These are phyloP conservation scores for Neonectria magnoliae DNA, from an alignment of 2,329 filamentous ascomycete genomes.

Conservation along the genomic window DNA sequence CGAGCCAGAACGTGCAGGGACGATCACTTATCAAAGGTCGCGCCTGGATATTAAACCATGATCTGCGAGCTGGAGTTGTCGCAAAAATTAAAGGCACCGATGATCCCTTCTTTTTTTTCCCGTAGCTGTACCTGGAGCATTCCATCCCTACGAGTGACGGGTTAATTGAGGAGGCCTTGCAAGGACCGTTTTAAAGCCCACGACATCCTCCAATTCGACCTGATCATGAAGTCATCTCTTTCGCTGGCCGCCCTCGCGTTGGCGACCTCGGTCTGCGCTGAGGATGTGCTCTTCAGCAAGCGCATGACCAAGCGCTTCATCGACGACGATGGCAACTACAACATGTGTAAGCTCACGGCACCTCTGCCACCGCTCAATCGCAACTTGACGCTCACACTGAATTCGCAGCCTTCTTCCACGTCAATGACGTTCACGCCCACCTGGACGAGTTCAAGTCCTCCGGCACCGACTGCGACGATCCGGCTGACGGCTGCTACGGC, in stretches of 20 bases:
- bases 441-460: slow-evolving; percentile 70
- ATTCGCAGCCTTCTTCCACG: slow-evolving; percentile 68
- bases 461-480: slow-evolving; percentile 69
- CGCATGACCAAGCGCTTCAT: slow-evolving; percentile 60
- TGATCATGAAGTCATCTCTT: slow-evolving; percentile 37
- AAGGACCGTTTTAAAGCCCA: background rate
- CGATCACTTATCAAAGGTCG: slow-evolving; percentile 15
- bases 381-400: background rate
- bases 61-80: slow-evolving; percentile 19
- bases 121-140: slow-evolving; percentile 1
- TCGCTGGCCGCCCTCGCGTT: slow-evolving; percentile 39
- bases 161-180: background rate
- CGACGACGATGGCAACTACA: slow-evolving; percentile 61
- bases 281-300: slow-evolving; percentile 61
- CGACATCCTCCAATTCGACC: slow-evolving; percentile 1
- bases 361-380: background rate
- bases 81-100: slow-evolving; percentile 30
- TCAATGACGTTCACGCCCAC: slow-evolving; percentile 76
- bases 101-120: slow-evolving; percentile 10
- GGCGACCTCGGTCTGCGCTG: slow-evolving; percentile 45
- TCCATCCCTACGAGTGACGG: background rate
- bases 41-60: background rate
- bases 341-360: slow-evolving; percentile 54
- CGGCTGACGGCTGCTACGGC: slow-evolving; percentile 68
- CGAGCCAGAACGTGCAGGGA: slow-evolving; percentile 14